phyloP scores from a whole-genome alignment of 164 flowering plant genomes.

The Chimonanthus praecox region DNA sequence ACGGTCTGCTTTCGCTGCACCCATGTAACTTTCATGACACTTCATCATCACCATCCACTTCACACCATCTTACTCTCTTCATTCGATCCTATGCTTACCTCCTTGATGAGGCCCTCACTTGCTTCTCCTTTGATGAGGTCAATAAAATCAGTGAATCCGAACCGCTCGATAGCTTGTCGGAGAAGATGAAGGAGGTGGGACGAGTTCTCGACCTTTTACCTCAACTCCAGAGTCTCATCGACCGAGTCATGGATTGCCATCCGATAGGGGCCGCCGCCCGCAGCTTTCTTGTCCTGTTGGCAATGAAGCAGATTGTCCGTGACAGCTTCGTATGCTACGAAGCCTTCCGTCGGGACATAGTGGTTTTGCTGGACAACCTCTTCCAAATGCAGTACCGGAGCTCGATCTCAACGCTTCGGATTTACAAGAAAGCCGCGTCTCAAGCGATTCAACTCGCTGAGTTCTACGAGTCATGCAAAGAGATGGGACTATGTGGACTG shows the following conservation, averaged over 20 bases:
- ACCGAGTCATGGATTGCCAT: conserved; percentile 46
- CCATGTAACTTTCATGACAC: conserved; percentile 45
- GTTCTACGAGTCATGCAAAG: conserved; percentile 46
- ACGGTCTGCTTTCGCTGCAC: conserved; percentile 35
- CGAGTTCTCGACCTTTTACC: conserved; percentile 31
- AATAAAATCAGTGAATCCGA: not conserved
- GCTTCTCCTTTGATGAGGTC: conserved; percentile 6
- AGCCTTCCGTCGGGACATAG: conserved; percentile 24
- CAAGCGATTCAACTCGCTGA: conserved; percentile 38
- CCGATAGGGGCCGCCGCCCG: conserved; percentile 28
- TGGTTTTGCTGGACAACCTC: conserved; percentile 37
- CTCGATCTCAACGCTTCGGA: conserved; percentile 30
- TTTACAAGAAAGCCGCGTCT: conserved; percentile 51
- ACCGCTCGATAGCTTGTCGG: conserved; percentile 3
- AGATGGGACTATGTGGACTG: conserved; percentile 34
- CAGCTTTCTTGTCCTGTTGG: conserved; percentile 33
- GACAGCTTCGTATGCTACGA: conserved; percentile 54
- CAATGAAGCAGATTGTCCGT: conserved; percentile 49
- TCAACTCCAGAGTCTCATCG: conserved; percentile 46
- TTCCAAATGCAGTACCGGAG: conserved; percentile 41
- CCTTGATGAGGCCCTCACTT: conserved; percentile 47
- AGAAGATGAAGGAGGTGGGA: conserved; percentile 28
- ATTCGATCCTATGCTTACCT: conserved; percentile 47
- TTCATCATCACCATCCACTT: conserved; percentile 36
- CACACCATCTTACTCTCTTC: conserved; percentile 33